Conservation (phyloP, 495 filamentous ascomycete species). For the Penicillium verhagenii region DNA sequence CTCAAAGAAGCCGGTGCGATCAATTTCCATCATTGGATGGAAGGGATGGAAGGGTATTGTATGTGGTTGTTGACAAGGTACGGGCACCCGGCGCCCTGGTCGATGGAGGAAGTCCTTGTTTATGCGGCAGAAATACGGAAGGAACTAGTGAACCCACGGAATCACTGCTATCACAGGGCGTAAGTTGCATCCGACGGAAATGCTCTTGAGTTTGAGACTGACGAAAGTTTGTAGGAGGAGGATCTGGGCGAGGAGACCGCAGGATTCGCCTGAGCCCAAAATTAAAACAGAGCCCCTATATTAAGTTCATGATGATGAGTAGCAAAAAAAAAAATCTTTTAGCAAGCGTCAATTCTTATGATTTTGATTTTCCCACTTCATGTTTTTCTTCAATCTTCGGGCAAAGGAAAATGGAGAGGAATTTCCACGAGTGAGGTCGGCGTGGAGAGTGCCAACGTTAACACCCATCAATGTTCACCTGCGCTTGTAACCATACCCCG, state of each 20-base stretch:
- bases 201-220: background rate
- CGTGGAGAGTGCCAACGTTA: too few relatives aligned
- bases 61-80: slow-evolving; percentile 6
- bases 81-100: slow-evolving; percentile 3
- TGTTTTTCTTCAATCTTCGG: too few relatives aligned
- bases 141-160: slow-evolving; percentile 20
- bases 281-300: background rate
- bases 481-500: too few relatives aligned
- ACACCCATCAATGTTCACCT: too few relatives aligned
- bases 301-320: background rate
- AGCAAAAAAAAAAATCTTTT: background rate
- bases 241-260: slow-evolving; percentile 24
- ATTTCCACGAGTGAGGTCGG: too few relatives aligned
- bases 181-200: background rate
- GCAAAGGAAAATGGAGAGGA: too few relatives aligned
- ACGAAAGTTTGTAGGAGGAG: slow-evolving; percentile 8
- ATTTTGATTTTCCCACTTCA: too few relatives aligned
- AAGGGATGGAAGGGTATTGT: slow-evolving; percentile 1
- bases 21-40: background rate
- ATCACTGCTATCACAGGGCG: slow-evolving; percentile 22
- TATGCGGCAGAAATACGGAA: slow-evolving; percentile 20
- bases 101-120: slow-evolving; percentile 22
- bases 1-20: slow-evolving; percentile 1
- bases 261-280: background rate
- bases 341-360: background rate